Conservation (phyloP, 805 yeast species). For the Candida tallmaniae region DNA sequence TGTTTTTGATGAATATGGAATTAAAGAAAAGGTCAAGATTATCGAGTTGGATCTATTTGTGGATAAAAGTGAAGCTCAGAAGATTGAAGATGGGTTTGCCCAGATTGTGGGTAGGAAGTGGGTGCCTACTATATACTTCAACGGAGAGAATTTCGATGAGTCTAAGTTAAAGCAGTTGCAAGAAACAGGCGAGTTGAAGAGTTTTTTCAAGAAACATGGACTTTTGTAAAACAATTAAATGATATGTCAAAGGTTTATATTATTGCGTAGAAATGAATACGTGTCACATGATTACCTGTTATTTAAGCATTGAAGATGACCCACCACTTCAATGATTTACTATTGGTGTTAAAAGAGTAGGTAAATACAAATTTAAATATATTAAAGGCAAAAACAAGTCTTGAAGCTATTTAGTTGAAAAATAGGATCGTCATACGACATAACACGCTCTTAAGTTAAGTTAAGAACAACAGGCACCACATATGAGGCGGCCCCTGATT, state of each 20-base stretch:
- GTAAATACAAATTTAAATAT: background rate
- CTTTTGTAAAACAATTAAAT: slow-evolving; percentile 14
- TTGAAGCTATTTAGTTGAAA: slow-evolving; percentile 7
- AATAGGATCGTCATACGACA: slow-evolving; percentile 3
- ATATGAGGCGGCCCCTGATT: too few species aligned
- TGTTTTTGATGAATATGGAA: slow-evolving; percentile 51
- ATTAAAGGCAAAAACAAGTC: slow-evolving; percentile 3
- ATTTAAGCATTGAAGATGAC: too few species aligned
- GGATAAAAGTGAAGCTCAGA: slow-evolving; percentile 45
- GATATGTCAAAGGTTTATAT: too few species aligned
- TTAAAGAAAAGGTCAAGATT: slow-evolving; percentile 45
- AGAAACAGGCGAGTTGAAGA: slow-evolving; percentile 26
- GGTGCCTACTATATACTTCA: slow-evolving; percentile 66
- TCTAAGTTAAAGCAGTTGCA: slow-evolving; percentile 39
- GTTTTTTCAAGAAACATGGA: slow-evolving; percentile 25
- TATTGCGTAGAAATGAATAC: too few species aligned
- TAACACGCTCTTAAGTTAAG: slow-evolving; percentile 1
- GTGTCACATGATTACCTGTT: too few species aligned
- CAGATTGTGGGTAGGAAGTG: slow-evolving; percentile 56
- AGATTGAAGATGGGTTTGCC: slow-evolving; percentile 53
- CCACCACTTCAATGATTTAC: too few species aligned
- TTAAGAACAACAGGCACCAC: background rate
- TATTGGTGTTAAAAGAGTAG: background rate
- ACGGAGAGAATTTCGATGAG: slow-evolving; percentile 59
- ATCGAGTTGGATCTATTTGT: slow-evolving; percentile 57